Conservation (phyloP, 1,284 basidiomycete species). For the Marasmius oreades region DNA sequence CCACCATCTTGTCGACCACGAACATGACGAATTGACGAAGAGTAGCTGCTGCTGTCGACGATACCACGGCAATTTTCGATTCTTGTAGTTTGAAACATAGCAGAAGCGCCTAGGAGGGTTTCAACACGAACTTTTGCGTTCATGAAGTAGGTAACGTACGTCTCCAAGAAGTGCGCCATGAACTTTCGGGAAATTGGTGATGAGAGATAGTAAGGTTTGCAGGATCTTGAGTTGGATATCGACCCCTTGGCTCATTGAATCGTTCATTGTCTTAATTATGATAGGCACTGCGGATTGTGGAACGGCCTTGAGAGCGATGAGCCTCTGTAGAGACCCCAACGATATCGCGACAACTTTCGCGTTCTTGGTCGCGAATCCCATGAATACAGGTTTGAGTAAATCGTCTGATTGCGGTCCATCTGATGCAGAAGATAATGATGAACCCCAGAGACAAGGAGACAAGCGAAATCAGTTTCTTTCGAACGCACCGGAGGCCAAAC, state of each 20-base stretch:
- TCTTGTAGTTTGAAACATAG: conserved; percentile 95
- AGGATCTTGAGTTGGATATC: conserved; percentile 92
- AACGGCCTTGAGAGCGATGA: conserved; percentile 85
- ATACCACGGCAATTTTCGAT: conserved; percentile 92
- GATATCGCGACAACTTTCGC: conserved; percentile 93
- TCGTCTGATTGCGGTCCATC: conserved; percentile 79
- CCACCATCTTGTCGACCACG: conserved; percentile 91
- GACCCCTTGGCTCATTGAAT: conserved; percentile 89
- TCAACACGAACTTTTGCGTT: conserved; percentile 7
- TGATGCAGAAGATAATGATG: conserved; percentile 24
- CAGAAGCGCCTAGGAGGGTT: conserved; percentile 66
- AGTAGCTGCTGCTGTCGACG: conserved; percentile 95
- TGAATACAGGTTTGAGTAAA: conserved; percentile 85
- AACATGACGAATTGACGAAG: conserved; percentile 97
- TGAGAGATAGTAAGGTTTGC: conserved; percentile 85
- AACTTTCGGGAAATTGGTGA: conserved; percentile 82
- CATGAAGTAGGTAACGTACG: conserved; percentile 41
- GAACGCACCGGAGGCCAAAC: conserved; percentile 57
- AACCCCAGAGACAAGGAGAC: conserved; percentile 4
- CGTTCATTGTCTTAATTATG: conserved; percentile 79
- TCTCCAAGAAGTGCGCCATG: conserved; percentile 80
- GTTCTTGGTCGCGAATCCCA: conserved; percentile 92
- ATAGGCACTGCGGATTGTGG: conserved; percentile 74
- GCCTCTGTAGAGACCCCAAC: conserved; percentile 86
- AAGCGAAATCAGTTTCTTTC: conserved; percentile 6